Base-by-base conservation (phyloP, 1,284 basidiomycete species). In the Apiotrichum siamense region DNA sequence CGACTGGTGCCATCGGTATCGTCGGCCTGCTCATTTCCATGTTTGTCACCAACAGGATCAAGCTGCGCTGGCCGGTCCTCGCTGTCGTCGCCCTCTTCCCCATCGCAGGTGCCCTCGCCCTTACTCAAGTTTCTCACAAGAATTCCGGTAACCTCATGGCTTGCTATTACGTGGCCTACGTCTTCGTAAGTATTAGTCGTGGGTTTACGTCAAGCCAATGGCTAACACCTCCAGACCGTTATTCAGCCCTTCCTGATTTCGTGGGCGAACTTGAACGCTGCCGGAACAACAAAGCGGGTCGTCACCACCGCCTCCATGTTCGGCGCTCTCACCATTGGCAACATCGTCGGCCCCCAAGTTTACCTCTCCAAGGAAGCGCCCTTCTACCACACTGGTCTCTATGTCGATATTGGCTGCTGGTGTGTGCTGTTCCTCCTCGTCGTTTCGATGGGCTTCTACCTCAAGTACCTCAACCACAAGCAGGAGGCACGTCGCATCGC, bases 31-130 rank as follows among this genome's bases (percentile, higher is more conserved):
- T 79, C 21, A 38, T 66, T 33, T 61, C 72, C 6, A 79, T 77
- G 32, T 75, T 59, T 38, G 61, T 80, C 31, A 77, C 77, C 23
- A 78, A 76, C 55, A 70, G 69, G 49, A 74, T 77, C 59, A 79
- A 79, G 63, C 66, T 79, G 27, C 76, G 79, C 52, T 80, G 75
- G 72, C 78, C 79, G 15, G 77, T 80, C 24, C 59, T 80, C 27
- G 76, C 80, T n/a, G 50, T 61, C 41, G 27, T 65, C 35, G 41
- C 40, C 33, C 32, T 65, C 37, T 64, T 64, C 57, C 66, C 70
- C 15, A 70, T 72, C 45, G 70, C 63, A 7, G 70, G 68, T 31
- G 70, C 66, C n/a, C 39, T 59, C 31, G 62, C 57, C 43, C 57
- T 72, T 15, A 64, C 61, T 27, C 59, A 65, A 42, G 63, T 69